Conservation (phyloP, 495 filamentous ascomycete genomes). For the Xylaria palmicola region DNA sequence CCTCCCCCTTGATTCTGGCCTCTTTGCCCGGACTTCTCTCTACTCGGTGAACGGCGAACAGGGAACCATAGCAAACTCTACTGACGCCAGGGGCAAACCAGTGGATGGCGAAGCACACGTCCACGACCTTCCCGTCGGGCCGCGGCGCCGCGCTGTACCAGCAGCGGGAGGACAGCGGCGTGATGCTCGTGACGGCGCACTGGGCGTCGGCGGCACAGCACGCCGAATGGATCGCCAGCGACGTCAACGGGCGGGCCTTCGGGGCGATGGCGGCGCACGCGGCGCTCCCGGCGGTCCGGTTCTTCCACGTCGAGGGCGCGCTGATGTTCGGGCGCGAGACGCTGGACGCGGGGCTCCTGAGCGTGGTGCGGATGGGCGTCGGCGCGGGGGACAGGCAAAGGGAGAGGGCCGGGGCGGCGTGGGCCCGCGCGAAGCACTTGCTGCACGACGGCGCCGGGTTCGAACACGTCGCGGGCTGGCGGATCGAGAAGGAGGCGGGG, state of each 20-base stretch:
- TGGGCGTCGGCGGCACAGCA: conserved; percentile 14
- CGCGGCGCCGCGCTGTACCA: conserved; percentile 15
- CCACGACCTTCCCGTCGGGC: conserved; percentile 5
- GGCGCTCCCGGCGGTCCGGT: conserved; percentile 7
- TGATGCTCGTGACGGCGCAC: conserved; percentile 14
- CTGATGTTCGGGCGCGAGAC: neutral
- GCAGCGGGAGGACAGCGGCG: conserved; percentile 5
- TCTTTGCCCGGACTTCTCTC: too few relatives aligned
- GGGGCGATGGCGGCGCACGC: conserved; percentile 15
- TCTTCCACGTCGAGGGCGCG: conserved; percentile 16
- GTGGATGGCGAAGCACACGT: conserved; percentile 12
- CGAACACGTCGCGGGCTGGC: conserved; percentile 43
- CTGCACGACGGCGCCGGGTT: conserved; percentile 35
- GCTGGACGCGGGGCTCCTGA: conserved; percentile 10
- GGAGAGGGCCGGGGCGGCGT: neutral
- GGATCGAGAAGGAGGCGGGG: conserved; percentile 46
- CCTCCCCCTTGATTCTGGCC: too few relatives aligned
- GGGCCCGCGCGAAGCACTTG: neutral
- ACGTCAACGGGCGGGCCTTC: conserved; percentile 20
- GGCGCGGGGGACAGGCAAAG: neutral
- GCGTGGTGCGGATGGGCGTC: neutral
- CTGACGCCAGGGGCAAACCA: too few relatives aligned
- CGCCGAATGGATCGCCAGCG: conserved; percentile 2
- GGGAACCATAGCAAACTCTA: neutral
- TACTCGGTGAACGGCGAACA: too few relatives aligned